A percentile compares a stretch with the other conserved stretches of the same genome.
Conservation (phyloP, 1,284 basidiomycete species). For the Pyrrhoderma lamaoense region DNA sequence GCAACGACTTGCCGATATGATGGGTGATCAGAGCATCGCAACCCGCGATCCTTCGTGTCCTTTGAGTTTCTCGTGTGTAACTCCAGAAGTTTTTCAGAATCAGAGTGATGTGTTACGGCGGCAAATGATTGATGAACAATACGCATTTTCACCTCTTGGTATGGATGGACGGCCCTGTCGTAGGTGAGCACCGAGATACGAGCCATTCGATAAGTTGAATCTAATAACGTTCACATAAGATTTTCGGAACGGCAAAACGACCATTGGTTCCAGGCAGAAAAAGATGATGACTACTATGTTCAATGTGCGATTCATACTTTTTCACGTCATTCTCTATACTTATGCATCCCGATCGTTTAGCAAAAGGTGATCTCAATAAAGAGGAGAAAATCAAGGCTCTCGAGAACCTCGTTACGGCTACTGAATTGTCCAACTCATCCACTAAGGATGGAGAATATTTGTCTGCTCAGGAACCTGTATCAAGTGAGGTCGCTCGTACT, state of each 20-base stretch:
- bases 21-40: conserved; percentile 39
- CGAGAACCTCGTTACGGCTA: conserved; percentile 13
- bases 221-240: conserved; percentile 25
- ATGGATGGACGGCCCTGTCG: conserved; percentile 51
- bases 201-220: conserved; percentile 5
- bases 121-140: conserved; percentile 39
- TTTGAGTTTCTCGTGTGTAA: conserved; percentile 62
- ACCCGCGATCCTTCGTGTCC: conserved; percentile 48
- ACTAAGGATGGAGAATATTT: conserved; percentile 10
- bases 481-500: conserved; percentile 16
- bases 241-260: conserved; percentile 41
- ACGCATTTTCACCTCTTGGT: conserved; percentile 51
- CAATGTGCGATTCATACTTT: neutral
- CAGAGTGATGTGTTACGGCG: conserved; percentile 43
- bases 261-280: conserved; percentile 59
- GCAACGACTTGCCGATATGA: conserved; percentile 41
- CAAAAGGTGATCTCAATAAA: conserved; percentile 14
- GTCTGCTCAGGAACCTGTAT: conserved; percentile 15
- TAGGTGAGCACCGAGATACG: conserved; percentile 34
- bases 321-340: neutral
- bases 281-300: conserved; percentile 35
- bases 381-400: conserved; percentile 16
- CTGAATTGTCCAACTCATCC: conserved; percentile 4
- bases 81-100: conserved; percentile 40
- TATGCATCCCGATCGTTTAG: neutral